Percentiles rank a stretch among this genome's conserved stretches.
These are phyloP conservation scores for Flaveria robusta DNA, from an alignment of 129 eudicot species.

Conservation along the genomic window DNA sequence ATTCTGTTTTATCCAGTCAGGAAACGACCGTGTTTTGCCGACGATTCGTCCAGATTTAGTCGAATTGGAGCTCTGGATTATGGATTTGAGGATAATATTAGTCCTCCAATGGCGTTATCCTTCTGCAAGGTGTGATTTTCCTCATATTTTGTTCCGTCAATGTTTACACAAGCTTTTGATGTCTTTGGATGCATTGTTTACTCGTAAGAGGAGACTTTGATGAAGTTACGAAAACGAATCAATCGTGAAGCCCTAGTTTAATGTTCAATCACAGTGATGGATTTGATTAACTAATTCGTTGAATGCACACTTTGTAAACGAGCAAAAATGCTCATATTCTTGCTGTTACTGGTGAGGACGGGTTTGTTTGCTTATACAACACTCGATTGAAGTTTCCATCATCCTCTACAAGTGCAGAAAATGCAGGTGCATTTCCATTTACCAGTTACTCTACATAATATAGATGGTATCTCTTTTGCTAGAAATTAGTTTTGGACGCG, in stretches of 20 bases:
- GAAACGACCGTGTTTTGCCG: slow-evolving; percentile 50
- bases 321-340: slow-evolving; percentile 64
- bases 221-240: background rate
- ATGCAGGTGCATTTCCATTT: slow-evolving; percentile 51
- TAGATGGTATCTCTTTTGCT: background rate
- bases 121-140: slow-evolving; percentile 64
- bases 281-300: background rate
- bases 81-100: slow-evolving; percentile 37
- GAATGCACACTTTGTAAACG: slow-evolving; percentile 45
- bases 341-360: slow-evolving; percentile 77
- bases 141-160: background rate
- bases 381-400: slow-evolving; percentile 49
- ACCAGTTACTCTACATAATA: no score
- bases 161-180: background rate
- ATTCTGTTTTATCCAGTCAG: slow-evolving; percentile 42
- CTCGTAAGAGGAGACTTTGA: no score
- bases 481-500: background rate
- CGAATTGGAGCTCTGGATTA: slow-evolving; percentile 54
- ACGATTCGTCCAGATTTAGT: slow-evolving; percentile 30
- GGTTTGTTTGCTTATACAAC: slow-evolving; percentile 60
- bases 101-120: slow-evolving; percentile 87
- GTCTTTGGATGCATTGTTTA: background rate
- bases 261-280: background rate
- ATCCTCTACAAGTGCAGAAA: slow-evolving; percentile 48
- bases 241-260: no score